Base-by-base conservation (phyloP, 2,329 filamentous ascomycete species). In the Cryphonectria naterciae region DNA sequence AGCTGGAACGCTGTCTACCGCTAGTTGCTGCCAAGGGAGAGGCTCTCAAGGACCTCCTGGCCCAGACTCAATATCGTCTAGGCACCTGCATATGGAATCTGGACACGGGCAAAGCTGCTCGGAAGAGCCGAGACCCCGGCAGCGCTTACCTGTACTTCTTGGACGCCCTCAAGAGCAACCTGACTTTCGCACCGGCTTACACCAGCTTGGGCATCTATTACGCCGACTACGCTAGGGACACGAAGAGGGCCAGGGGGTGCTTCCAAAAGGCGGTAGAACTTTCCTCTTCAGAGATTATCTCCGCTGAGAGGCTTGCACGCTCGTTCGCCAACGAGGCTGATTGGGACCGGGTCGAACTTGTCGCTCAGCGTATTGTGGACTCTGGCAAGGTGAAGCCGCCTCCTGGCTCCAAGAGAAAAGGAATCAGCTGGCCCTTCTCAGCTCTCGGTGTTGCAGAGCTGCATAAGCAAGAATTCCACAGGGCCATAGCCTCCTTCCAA, bases 211-310 rank as follows among this genome's bases (percentile, higher is more conserved):
- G 96, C 22, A 85, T 95, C 10, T 99, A 92, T 82, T 99, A 98
- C 78, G 90, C 91, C 7, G 95, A 98, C 77, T 98, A 98, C 78
- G 92, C 89, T 69, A 94, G 91, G 74, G 96, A 98, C 80, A 94
- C 91, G 80, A 92, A 91, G 77, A 87, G 97, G 77, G 94, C 95
- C 11, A 88, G 93, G n/a, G 91, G 93, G 74, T 98, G 95, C 78
- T 98, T 98, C 77, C 93, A 98, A 76, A 98, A 98, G 79, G 96
- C 96, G 0, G 93, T 99, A 65, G 96, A 99, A 79, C 83, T 99
- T 3, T 99, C 96, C 0, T 84, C 94, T 0, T 91, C 93, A 0
- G 96, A 99, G 78, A 88, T 97, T 0, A 86, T 92, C 75, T 94
- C 96, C 49, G 96, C 96, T 0, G 93, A 98, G 80, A 89, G 94